Percentiles rank a stretch among this genome's conserved stretches.
phyloP scores from a whole-genome alignment of 176 grass and related monocot genomes.

The Pontederia paniculata region DNA sequence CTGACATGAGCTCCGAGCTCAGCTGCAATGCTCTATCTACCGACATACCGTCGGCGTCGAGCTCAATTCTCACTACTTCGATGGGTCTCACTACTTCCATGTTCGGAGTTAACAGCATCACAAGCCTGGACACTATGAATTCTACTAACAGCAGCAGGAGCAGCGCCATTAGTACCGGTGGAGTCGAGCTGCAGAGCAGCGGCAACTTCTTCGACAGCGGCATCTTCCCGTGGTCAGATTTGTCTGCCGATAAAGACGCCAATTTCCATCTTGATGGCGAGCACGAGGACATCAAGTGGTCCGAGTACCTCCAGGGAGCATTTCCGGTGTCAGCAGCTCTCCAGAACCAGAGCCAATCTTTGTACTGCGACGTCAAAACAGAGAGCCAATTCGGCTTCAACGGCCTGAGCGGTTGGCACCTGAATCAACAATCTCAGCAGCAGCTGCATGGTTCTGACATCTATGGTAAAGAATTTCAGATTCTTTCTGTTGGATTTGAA shows the following conservation, averaged over 20 bases:
- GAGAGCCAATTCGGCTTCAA: slow-evolving; percentile 42
- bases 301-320: slow-evolving; percentile 46
- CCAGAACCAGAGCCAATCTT: slow-evolving; percentile 44
- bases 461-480: slow-evolving; percentile 57
- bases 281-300: slow-evolving; percentile 63
- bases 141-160: slow-evolving; percentile 32
- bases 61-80: slow-evolving; percentile 29
- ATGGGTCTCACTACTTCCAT: slow-evolving; percentile 16
- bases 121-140: neutral
- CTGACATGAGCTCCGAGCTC: slow-evolving; percentile 10
- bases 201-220: slow-evolving; percentile 37
- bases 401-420: slow-evolving; percentile 36
- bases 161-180: slow-evolving; percentile 37
- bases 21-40: slow-evolving; percentile 29
- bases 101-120: neutral
- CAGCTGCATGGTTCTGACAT: slow-evolving; percentile 36
- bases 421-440: slow-evolving; percentile 51
- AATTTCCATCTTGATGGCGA: slow-evolving; percentile 23
- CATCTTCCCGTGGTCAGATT: slow-evolving; percentile 46
- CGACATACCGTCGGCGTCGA: slow-evolving; percentile 27
- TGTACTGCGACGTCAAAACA: slow-evolving; percentile 43
- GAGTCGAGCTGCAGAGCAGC: slow-evolving; percentile 49
- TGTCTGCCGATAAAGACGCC: slow-evolving; percentile 31
- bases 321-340: slow-evolving; percentile 33
- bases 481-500: slow-evolving; percentile 44